Base-by-base conservation (phyloP, 768 basidiomycete genomes). In the Hypsizygus marmoreus region DNA sequence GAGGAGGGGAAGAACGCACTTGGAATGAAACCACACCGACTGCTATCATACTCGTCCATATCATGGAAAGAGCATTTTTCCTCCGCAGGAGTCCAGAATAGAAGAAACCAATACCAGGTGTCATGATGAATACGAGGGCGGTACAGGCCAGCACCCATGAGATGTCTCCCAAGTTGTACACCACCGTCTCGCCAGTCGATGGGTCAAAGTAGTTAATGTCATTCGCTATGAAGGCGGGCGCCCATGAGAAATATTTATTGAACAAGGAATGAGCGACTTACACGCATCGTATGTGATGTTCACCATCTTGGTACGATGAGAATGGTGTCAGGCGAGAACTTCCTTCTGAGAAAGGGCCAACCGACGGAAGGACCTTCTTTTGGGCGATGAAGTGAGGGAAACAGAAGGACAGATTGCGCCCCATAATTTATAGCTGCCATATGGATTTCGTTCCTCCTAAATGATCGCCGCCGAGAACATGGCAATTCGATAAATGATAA, bases 21-120 rank as follows among this genome's bases (percentile, higher is more conserved):
- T 92, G 87, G 71, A 93, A 92, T 4, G 85, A 85, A 24, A 92
- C 88, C 55, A 88, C 78, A 0, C 84, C 93, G 10, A 93, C 58
- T 0, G 81, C 79, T 55, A 86, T 77, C 77, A 93, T 83, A 43
- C 81, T 82, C 13, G 87, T 77, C 63, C 82, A 93, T 13, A 95
- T 87, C 84, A 95, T 89, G 30, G 84, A 88, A 14, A 97, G 75
- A 0, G 95, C 95, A 56, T 97, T 97, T 69, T 98, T 98, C 49
- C 95, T 73, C 38, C 95, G 73, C 24, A 97, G 77, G 24, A 99
- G 79, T 53, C 91, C 95, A 11, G 91, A 88, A 66, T 95, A 97
- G 70, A 91, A 91, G 67, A 80, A 89, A 35, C 91, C 89, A 36
- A 94, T 83, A 37, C 87, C 88, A 8, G 86, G 87, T 60, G 90